Percentiles rank a stretch among this genome's conserved stretches.
These are phyloP conservation scores for Pisolithus tinctorius DNA, from an alignment of 768 basidiomycete genomes.

Conservation along the genomic window DNA sequence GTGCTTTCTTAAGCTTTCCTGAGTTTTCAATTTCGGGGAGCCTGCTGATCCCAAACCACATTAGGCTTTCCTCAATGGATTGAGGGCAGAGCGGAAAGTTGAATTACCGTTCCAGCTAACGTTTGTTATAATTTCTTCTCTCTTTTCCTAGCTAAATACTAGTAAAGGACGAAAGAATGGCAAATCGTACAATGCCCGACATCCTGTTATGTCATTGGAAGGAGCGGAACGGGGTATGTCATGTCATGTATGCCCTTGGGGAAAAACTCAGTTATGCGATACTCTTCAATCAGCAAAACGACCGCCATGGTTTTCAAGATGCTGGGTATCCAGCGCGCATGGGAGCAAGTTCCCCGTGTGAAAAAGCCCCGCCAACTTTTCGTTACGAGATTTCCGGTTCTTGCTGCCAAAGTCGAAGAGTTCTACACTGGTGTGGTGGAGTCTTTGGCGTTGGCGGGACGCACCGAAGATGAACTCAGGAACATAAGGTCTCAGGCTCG, in stretches of 20 bases:
- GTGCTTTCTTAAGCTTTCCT: background rate
- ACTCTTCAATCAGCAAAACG: constrained; percentile 46
- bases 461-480: constrained; percentile 34
- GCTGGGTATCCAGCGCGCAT: constrained; percentile 55
- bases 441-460: constrained; percentile 33
- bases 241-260: too few species aligned
- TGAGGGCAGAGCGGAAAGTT: constrained; percentile 12
- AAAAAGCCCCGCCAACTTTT: constrained; percentile 61
- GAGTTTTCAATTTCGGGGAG: background rate
- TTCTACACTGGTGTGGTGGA: constrained; percentile 50
- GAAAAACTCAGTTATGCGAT: too few species aligned
- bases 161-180: constrained; percentile 35
- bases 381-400: constrained; percentile 59
- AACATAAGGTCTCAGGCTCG: constrained; percentile 9
- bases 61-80: constrained; percentile 3
- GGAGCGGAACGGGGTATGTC: constrained; percentile 60
- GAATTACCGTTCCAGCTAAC: constrained; percentile 13
- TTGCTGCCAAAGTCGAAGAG: constrained; percentile 63
- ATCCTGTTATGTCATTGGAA: constrained; percentile 55
- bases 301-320: constrained; percentile 77
- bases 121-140: constrained; percentile 1
- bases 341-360: constrained; percentile 29
- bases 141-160: background rate
- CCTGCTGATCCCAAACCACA: background rate
- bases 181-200: constrained; percentile 47